A percentile compares a stretch with the other conserved stretches of the same genome.
Evolutionary conservation across 1,284 basidiomycete genomes (phyloP).

Genomic region (Microbotryum silenes-acaulis): DNA sequence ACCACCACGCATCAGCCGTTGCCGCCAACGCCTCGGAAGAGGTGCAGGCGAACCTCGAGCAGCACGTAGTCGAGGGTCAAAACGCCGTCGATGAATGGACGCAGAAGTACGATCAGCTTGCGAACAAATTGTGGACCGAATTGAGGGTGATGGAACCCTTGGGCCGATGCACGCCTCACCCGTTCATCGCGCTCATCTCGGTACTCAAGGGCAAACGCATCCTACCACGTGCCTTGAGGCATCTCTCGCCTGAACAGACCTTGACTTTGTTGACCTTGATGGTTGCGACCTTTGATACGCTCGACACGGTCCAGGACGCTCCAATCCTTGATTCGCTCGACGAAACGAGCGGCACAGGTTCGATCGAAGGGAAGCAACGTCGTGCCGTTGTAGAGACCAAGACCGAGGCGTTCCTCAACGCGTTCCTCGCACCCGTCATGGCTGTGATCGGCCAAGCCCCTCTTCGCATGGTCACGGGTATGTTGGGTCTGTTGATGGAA

Average conservation of each 20-base stretch:
- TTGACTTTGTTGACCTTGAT: slow-evolving; percentile 83
- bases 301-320: slow-evolving; percentile 78
- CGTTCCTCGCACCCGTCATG: slow-evolving; percentile 77
- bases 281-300: slow-evolving; percentile 84
- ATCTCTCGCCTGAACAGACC: slow-evolving; percentile 69
- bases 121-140: slow-evolving; percentile 69
- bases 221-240: slow-evolving; percentile 79
- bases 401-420: slow-evolving; percentile 78
- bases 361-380: slow-evolving; percentile 19
- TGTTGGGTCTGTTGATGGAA: slow-evolving; percentile 76
- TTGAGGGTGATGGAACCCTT: slow-evolving; percentile 82
- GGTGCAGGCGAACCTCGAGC: slow-evolving; percentile 13
- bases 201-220: slow-evolving; percentile 90
- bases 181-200: slow-evolving; percentile 85
- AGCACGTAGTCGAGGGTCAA: slow-evolving; percentile 11
- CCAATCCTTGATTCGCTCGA: slow-evolving; percentile 44
- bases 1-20: slow-evolving; percentile 41
- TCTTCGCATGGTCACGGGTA: slow-evolving; percentile 74
- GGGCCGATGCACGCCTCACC: slow-evolving; percentile 87
- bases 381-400: slow-evolving; percentile 69
- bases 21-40: slow-evolving; percentile 49
- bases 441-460: slow-evolving; percentile 69
- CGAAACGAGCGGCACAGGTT: slow-evolving; percentile 10
- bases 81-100: slow-evolving; percentile 37
- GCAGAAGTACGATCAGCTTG: slow-evolving; percentile 53